Base-by-base conservation (phyloP, 2,329 filamentous ascomycete genomes). In the Myriosclerotinia curreyana region DNA sequence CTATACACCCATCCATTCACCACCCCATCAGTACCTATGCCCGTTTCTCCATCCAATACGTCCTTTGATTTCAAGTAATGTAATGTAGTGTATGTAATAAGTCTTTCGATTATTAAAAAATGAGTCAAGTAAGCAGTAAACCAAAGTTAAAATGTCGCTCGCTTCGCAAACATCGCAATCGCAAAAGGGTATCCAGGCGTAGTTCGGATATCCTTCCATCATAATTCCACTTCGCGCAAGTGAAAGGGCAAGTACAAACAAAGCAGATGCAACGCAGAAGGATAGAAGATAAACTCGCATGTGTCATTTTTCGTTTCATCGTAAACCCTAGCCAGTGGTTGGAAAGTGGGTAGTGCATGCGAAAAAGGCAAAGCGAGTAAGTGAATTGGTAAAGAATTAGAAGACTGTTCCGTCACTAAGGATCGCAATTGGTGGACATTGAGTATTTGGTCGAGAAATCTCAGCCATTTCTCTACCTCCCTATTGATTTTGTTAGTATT, bases 371-470 rank as follows among this genome's bases (percentile, higher is more conserved):
- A 44, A 31, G 59, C 49, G 49, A 61, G 48, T 31, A 61, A 54
- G 22, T 22, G 31, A 59, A 38, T 38, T n/a, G 31, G 20, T 31
- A 58, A 58, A 58, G 17, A 46, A 48, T 71, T 86, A 96, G 76
- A 99, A 98, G 69, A 99, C 91, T 31, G 95, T 98, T 67, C 95
- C 95, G 76, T 99, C 95, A 69, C 92, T 96, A 70, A 96, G 84
- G 71, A 98, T 97, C 79, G 97, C 87, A 74, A 99, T 98, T 5
- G 95, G 95, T 40, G 94, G 92, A 75, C 96, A 72, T 66, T 74
- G 71, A 14, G 95, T 98, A 73, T 97, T 98, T 28, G 95, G 95
- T 70, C 95, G 84, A 71, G 92, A 94, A 69, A 97, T 92, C 79
- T 97, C 94, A 68, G 95, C 95, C 75, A 98, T 90, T 79, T 98